A percentile compares a stretch with the other conserved stretches of the same genome.
phyloP scores from a whole-genome alignment of 83 land plant genomes.

The Diphasiastrum complanatum region DNA sequence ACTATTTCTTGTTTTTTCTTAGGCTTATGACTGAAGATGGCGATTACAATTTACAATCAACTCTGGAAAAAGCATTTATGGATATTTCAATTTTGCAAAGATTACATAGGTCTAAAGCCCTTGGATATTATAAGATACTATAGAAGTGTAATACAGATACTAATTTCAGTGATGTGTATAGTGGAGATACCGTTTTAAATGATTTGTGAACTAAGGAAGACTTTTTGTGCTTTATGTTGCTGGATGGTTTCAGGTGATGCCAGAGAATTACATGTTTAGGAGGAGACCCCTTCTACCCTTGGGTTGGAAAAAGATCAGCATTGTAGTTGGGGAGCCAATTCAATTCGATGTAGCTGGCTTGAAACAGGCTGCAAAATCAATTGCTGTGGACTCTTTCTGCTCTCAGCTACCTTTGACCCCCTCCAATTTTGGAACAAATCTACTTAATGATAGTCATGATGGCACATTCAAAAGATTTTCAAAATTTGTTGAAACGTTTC shows the following conservation, averaged over 20 bases:
- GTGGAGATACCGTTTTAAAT: too few species aligned
- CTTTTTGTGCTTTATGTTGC: neutral
- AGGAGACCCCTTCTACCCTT: constrained; percentile 71
- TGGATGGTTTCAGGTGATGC: constrained; percentile 98
- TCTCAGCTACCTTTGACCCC: neutral
- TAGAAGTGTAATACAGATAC: too few species aligned
- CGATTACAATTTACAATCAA: too few species aligned
- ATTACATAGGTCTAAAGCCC: too few species aligned
- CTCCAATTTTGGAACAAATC: constrained; percentile 34
- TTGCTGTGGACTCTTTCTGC: constrained; percentile 24
- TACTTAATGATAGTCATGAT: constrained; percentile 10
- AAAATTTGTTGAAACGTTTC: too few species aligned
- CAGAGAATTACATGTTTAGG: constrained; percentile 67
- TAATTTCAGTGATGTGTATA: too few species aligned
- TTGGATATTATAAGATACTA: too few species aligned
- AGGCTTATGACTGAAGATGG: too few species aligned
- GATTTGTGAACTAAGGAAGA: neutral
- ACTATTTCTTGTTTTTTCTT: too few species aligned
- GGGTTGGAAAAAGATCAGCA: constrained; percentile 51
- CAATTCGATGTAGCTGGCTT: constrained; percentile 59
- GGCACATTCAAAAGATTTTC: too few species aligned
- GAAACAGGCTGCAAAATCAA: constrained; percentile 40
- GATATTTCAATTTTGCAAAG: too few species aligned
- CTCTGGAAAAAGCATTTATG: too few species aligned
- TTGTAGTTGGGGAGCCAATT: constrained; percentile 85